phyloP scores from a whole-genome alignment of 2,329 filamentous ascomycete genomes.

The Claviceps purpurea region DNA sequence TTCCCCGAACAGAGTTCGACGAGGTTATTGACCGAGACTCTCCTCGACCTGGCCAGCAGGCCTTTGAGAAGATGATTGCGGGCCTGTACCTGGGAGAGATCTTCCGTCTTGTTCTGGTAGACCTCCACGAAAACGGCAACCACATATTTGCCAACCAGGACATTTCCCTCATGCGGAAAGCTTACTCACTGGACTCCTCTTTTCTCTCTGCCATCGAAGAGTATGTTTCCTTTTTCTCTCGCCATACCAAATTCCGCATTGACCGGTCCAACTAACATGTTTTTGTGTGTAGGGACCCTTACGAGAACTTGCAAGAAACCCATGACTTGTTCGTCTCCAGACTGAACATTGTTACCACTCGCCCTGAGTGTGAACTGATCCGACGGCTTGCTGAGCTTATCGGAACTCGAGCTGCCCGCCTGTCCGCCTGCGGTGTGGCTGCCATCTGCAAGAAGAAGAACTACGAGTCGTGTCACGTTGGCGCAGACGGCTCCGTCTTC shows the following conservation, averaged over 20 bases:
- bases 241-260: neutral
- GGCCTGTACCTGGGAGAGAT: conserved; percentile 91
- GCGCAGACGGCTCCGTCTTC: conserved; percentile 93
- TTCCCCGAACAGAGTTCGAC: conserved; percentile 78
- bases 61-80: conserved; percentile 96
- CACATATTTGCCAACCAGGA: conserved; percentile 78
- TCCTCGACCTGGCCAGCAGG: conserved; percentile 83
- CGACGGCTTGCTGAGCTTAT: conserved; percentile 86
- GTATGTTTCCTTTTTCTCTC: conserved; percentile 28
- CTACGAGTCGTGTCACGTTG: conserved; percentile 79
- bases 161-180: conserved; percentile 63
- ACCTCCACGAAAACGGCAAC: conserved; percentile 67
- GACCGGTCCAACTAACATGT: neutral
- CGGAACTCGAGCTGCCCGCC: conserved; percentile 81
- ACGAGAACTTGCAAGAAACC: conserved; percentile 88
- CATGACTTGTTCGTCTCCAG: conserved; percentile 66
- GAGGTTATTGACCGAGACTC: conserved; percentile 80
- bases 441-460: conserved; percentile 96
- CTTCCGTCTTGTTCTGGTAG: conserved; percentile 75
- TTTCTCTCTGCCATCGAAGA: conserved; percentile 91
- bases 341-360: conserved; percentile 56
- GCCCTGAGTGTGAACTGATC: conserved; percentile 75
- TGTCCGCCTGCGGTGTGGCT: conserved; percentile 88
- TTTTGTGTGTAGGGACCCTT: conserved; percentile 56
- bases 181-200: conserved; percentile 83